Conservation (phyloP, 331 rosid species). For the Acacia concinna region DNA sequence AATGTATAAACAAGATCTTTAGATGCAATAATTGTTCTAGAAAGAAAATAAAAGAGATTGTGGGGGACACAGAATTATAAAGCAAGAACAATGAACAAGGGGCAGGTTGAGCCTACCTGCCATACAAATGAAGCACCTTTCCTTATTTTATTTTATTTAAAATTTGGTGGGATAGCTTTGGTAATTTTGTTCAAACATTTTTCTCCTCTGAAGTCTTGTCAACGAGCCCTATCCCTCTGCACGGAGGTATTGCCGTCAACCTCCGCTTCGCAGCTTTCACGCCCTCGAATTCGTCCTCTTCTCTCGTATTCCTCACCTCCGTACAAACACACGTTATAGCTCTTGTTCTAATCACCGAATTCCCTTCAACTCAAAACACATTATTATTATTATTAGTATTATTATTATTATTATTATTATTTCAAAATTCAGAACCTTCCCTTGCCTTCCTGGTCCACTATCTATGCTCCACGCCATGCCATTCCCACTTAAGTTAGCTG, state of each 20-base stretch:
- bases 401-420: neutral
- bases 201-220: conserved; percentile 55
- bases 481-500: neutral
- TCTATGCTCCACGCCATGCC: neutral
- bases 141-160: neutral
- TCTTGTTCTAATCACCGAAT: neutral
- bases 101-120: conserved; percentile 33
- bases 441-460: neutral
- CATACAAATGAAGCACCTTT: conserved; percentile 27
- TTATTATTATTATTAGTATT: too few species aligned
- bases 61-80: neutral
- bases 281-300: conserved; percentile 4
- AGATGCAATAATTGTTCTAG: neutral
- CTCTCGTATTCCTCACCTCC: neutral
- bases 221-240: conserved; percentile 38
- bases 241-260: conserved; percentile 20
- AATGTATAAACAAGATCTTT: neutral
- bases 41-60: neutral
- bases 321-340: neutral
- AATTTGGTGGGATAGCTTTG: conserved; percentile 1
- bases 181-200: conserved; percentile 36
- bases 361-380: neutral
- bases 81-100: conserved; percentile 25
- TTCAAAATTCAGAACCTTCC: too few species aligned
- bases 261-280: neutral